A percentile compares a stretch with the other conserved stretches of the same genome.
phyloP scores from a whole-genome alignment of 495 filamentous ascomycete genomes.

The Aspergillus funiculosus region DNA sequence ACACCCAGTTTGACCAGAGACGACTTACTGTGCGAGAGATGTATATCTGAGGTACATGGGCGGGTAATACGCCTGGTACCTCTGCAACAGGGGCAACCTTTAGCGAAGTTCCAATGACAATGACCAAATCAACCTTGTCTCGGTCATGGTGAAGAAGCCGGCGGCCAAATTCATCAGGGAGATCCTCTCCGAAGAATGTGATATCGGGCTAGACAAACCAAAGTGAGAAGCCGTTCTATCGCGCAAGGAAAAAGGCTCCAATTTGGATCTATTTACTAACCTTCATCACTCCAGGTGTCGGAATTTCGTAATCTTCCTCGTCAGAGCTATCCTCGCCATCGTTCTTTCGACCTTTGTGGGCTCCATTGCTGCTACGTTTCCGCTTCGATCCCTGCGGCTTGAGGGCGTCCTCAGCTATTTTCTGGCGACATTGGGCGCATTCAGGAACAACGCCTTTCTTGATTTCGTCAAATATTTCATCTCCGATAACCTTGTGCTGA shows the following conservation, averaged over 20 bases:
- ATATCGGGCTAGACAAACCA: slow-evolving; percentile 65
- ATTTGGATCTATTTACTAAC: slow-evolving; percentile 25
- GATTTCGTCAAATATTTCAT: slow-evolving; percentile 72
- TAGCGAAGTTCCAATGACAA: slow-evolving; percentile 94
- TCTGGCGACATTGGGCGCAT: slow-evolving; percentile 41
- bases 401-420: slow-evolving; percentile 35
- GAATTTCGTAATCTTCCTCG: slow-evolving; percentile 66
- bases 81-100: slow-evolving; percentile 94
- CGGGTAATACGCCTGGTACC: slow-evolving; percentile 73
- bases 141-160: slow-evolving; percentile 75
- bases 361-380: slow-evolving; percentile 63
- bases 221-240: slow-evolving; percentile 7
- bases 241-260: background rate
- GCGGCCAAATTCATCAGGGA: slow-evolving; percentile 78
- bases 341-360: slow-evolving; percentile 47
- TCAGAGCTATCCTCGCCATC: slow-evolving; percentile 58
- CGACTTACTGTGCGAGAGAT: slow-evolving; percentile 70
- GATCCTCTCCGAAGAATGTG: slow-evolving; percentile 75
- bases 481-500: slow-evolving; percentile 64
- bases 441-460: slow-evolving; percentile 62
- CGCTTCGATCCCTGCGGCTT: slow-evolving; percentile 58
- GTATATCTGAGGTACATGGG: slow-evolving; percentile 84
- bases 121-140: slow-evolving; percentile 77
- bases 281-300: slow-evolving; percentile 86
- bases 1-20: background rate